These are phyloP conservation scores for Anisodus tanguticus DNA, from an alignment of 257 asterid species.

Conservation along the genomic window DNA sequence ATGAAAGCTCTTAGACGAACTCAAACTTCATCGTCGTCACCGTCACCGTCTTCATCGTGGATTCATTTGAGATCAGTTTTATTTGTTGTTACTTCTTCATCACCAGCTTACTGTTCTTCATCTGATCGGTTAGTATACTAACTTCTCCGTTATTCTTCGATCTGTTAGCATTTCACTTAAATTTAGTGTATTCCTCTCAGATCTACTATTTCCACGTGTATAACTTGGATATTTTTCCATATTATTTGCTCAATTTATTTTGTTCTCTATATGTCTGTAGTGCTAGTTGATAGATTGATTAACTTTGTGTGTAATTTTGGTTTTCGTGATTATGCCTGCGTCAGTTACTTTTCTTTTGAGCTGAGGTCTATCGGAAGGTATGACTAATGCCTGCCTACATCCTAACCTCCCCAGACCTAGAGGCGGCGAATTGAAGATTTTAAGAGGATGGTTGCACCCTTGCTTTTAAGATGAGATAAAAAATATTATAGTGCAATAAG, in stretches of 20 bases:
- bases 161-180: not conserved
- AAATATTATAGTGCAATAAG: no score
- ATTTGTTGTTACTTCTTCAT: slow-evolving; percentile 75
- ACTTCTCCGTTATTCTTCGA: no score
- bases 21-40: slow-evolving; percentile 73
- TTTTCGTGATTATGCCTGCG: not conserved
- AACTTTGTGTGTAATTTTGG: not conserved
- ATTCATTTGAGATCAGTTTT: slow-evolving; percentile 91
- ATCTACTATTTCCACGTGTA: not conserved
- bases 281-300: not conserved
- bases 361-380: no score
- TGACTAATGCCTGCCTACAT: no score
- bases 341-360: no score
- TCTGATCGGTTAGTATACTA: slow-evolving; percentile 71
- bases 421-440: no score
- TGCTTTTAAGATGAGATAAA: no score
- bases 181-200: slow-evolving; percentile 22
- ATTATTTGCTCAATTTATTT: not conserved
- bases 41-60: slow-evolving; percentile 79
- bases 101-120: slow-evolving; percentile 75
- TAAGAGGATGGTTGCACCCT: no score
- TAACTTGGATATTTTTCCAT: not conserved
- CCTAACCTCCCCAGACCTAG: no score
- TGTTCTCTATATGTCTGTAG: not conserved
- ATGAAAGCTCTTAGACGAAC: slow-evolving; percentile 92